A percentile compares a stretch with the other conserved stretches of the same genome.
These are phyloP conservation scores for Wolfiporia cocos DNA, from an alignment of 1,284 basidiomycete genomes.

Conservation along the genomic window DNA sequence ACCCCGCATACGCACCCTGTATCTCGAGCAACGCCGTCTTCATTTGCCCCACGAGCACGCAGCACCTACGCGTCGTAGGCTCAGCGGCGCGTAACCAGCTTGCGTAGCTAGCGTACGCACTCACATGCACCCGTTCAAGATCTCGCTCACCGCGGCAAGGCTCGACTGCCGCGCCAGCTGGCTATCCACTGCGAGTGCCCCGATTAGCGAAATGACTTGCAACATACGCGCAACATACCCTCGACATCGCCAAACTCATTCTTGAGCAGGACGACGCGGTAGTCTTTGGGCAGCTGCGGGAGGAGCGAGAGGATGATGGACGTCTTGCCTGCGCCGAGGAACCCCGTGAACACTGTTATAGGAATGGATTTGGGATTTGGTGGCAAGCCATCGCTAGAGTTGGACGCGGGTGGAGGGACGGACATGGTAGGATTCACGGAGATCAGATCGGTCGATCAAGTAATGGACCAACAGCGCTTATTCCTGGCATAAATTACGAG, in stretches of 20 bases:
- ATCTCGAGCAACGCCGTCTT: slow-evolving; percentile 85
- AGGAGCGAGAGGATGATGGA: slow-evolving; percentile 81
- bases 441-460: too few relatives aligned
- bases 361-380: slow-evolving; percentile 56
- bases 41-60: slow-evolving; percentile 89
- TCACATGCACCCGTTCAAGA: slow-evolving; percentile 89
- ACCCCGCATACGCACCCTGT: slow-evolving; percentile 43
- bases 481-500: too few relatives aligned
- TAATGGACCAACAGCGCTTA: too few relatives aligned
- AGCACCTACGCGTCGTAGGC: too few relatives aligned
- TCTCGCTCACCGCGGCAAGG: slow-evolving; percentile 82
- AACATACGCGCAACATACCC: slow-evolving; percentile 33
- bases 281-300: slow-evolving; percentile 72
- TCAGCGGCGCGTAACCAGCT: too few relatives aligned
- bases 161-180: slow-evolving; percentile 80
- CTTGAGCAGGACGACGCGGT: slow-evolving; percentile 83
- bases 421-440: too few relatives aligned
- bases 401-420: too few relatives aligned
- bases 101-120: slow-evolving; percentile 13
- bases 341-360: slow-evolving; percentile 84
- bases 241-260: slow-evolving; percentile 85
- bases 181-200: slow-evolving; percentile 62
- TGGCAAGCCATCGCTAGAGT: too few relatives aligned
- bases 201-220: not conserved
- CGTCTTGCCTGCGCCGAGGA: slow-evolving; percentile 64